Base-by-base conservation (phyloP, 2,329 filamentous ascomycete species). In the Cladophialophora carrionii region DNA sequence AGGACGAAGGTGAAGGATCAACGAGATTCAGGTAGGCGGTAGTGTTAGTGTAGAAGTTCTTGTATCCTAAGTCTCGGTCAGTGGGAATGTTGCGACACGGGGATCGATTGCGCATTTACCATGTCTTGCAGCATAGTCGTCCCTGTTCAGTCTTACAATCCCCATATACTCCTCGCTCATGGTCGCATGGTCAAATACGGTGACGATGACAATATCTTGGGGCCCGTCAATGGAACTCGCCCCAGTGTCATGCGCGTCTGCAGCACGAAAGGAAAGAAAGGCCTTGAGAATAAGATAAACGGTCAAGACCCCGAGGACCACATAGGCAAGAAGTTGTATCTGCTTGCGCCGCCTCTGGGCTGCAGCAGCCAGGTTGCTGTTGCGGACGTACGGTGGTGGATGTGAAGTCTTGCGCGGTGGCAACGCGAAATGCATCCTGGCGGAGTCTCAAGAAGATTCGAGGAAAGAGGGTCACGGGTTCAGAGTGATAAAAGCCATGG, bases 361-460 rank as follows among this genome's bases (percentile, higher is more conserved):
- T 32, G 76, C 74, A 29, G 78, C 67, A 63, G 58, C 55, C 43
- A 55, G 46, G 61, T 72, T 72, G 55, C 78, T 74, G 26, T 77
- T 73, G 79, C 73, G 87, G 80, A 70, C 83, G 78, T 91, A 94
- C 32, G 89, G 88, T 70, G 88, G 86, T 71, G 90, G 87, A 74
- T 89, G 87, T 70, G 90, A 94, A 74, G 85, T 87, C 80, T 94
- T 96, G 77, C 92, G 89, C 73, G 91, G 87, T 62, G 92, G 92
- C 73, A 96, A 88, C 69, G 93, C 92, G 83, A 94, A 92, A 78
- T 96, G 93, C 92, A 96, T 95, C 72, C 73, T 82, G 73, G 41
- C 17, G 20, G 10, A 32, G 10, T 51, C 20, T 26, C 4, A 26
- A 46, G n/a, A 20, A 58, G 24, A 20, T 29, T 7, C 17, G 43